Evolutionary conservation across 1,139 yeast genomes (phyloP), one percentile per base, ranked within the genome.

Genomic region (Spathaspora sp.): DNA sequence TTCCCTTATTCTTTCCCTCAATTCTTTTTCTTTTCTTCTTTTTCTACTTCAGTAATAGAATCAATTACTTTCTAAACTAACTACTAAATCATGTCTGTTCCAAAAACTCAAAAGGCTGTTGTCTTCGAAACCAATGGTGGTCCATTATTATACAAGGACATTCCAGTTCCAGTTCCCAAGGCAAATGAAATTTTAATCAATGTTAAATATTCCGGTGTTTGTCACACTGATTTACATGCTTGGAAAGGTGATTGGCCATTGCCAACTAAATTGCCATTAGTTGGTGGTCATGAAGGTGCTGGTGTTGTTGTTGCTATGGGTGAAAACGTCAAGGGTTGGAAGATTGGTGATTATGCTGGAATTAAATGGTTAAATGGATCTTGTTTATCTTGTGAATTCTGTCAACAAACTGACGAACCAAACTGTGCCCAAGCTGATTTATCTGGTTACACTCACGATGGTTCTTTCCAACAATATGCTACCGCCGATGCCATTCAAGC

Each of bases 401-500:
- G 91, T 70, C 79, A 80, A 65, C 69, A 68, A 52, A 78, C 84
- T 56, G 71, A 72, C 53, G 90, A 84, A 69, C 78, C 89, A 54
- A 82, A 80, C 65, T 84, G 90, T 76, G 70, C 80, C 29, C 61
- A 75, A 10, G 89, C 88, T 43, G 89, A 82, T 60, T 71, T 84
- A 53, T 82, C 89, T 13, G 90, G 90, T 65, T 84, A 82, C 71
- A 84, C 89, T 17, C 89, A 84, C 58, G 89, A 85, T 62, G 91
- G 91, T 61, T 81, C 89, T 34, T 85, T 85, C 81, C 89, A 84
- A 69, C 85, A 85, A 67, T 85, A 82, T 58, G 89, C 89, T 36
- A 84, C 90, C 44, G 89, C 95, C 50, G 91, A 86, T 67, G 93
- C 93, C 41, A 79, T 86, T 50, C 95, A 87, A 64, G 95, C 95